Conservation (phyloP, 164 flowering plant species). For the Vitis riparia region DNA sequence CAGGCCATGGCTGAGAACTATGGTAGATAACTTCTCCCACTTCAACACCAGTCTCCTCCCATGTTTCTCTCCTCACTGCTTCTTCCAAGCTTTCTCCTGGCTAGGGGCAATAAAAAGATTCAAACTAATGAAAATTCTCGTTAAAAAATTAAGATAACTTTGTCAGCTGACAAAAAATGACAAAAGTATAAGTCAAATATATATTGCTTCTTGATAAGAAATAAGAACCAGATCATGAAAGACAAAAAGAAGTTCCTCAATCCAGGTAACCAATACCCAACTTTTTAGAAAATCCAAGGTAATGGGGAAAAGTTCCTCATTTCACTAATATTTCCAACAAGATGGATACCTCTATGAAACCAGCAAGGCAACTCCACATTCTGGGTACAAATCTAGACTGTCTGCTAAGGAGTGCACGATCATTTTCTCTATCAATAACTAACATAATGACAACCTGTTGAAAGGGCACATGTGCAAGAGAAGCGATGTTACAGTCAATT, state of each 20-base stretch:
- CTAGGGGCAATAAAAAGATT: slow-evolving; percentile 35
- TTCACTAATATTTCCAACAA: not conserved
- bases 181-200: too few relatives aligned
- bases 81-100: slow-evolving; percentile 99
- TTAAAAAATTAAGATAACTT: not conserved
- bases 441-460: slow-evolving; percentile 95
- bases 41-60: slow-evolving; percentile 97
- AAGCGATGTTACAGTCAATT: not conserved
- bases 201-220: too few relatives aligned
- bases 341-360: slow-evolving; percentile 77
- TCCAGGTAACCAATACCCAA: too few relatives aligned
- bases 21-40: slow-evolving; percentile 92
- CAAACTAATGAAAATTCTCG: slow-evolving; percentile 1
- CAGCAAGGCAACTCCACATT: slow-evolving; percentile 99
- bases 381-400: slow-evolving; percentile 89
- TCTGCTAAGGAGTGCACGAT: slow-evolving; percentile 74
- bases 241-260: too few relatives aligned
- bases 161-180: not conserved
- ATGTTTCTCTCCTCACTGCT: slow-evolving; percentile 96
- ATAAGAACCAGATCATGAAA: too few relatives aligned
- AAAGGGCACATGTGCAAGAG: slow-evolving; percentile 4
- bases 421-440: slow-evolving; percentile 89
- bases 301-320: not conserved
- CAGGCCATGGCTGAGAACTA: slow-evolving; percentile 99
- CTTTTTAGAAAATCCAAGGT: too few relatives aligned